Percentiles rank a stretch among this genome's conserved stretches.
Conservation (phyloP, 2,329 filamentous ascomycete species). For the Colletotrichum gloeosporioides region DNA sequence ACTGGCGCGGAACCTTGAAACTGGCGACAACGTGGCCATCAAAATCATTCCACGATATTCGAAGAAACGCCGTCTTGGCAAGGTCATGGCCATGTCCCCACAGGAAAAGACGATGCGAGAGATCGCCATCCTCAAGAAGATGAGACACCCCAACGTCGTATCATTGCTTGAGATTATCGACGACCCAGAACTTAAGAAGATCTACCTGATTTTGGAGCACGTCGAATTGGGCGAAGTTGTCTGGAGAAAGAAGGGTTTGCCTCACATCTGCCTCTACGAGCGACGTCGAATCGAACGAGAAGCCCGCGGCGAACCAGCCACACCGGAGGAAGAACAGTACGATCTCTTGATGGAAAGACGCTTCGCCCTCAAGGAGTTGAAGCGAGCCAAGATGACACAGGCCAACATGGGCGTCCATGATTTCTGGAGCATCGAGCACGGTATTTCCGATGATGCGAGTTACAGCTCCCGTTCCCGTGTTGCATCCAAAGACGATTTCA, state of each 20-base stretch:
- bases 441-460: slow-evolving; percentile 60
- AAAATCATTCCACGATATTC: slow-evolving; percentile 98
- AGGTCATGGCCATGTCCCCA: slow-evolving; percentile 69
- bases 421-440: slow-evolving; percentile 86
- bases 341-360: slow-evolving; percentile 64
- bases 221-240: slow-evolving; percentile 93
- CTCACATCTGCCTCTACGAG: slow-evolving; percentile 83
- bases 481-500: slow-evolving; percentile 45
- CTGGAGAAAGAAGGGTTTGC: slow-evolving; percentile 89
- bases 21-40: slow-evolving; percentile 85
- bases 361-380: slow-evolving; percentile 61
- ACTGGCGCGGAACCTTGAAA: slow-evolving; percentile 81
- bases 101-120: slow-evolving; percentile 90
- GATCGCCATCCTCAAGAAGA: slow-evolving; percentile 98
- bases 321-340: slow-evolving; percentile 65
- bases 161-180: slow-evolving; percentile 96
- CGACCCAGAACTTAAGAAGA: slow-evolving; percentile 94
- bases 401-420: slow-evolving; percentile 61
- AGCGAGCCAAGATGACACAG: slow-evolving; percentile 59
- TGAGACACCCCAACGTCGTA: slow-evolving; percentile 95
- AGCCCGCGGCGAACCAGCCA: slow-evolving; percentile 63
- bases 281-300: slow-evolving; percentile 80
- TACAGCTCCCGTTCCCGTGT: slow-evolving; percentile 48
- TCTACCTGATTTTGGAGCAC: slow-evolving; percentile 96
- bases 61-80: slow-evolving; percentile 89